Conservation (phyloP, 2,329 filamentous ascomycete genomes). For the Fusarium floridanum region DNA sequence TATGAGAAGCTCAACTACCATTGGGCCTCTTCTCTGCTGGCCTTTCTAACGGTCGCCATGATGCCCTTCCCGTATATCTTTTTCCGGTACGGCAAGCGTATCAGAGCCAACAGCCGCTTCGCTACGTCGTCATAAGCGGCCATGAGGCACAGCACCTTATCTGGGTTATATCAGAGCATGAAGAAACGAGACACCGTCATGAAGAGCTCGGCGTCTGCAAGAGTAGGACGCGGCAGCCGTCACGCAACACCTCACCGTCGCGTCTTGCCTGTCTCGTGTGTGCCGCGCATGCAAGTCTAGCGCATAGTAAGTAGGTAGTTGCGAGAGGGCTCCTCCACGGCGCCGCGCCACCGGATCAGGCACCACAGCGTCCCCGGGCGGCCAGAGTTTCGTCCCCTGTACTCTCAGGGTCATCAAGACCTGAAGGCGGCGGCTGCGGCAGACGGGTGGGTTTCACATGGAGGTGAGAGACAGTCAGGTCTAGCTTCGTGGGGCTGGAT, state of each 20-base stretch:
- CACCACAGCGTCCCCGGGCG: slow-evolving; percentile 17
- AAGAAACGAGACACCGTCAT: neutral
- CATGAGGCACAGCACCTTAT: slow-evolving; percentile 13
- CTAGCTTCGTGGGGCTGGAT: slow-evolving; percentile 11
- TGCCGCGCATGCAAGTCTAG: slow-evolving; percentile 3
- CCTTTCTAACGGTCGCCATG: slow-evolving; percentile 72
- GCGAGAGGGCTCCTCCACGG: neutral
- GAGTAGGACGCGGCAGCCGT: neutral
- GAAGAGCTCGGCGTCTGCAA: neutral
- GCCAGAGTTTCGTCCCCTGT: neutral
- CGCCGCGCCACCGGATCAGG: slow-evolving; percentile 27
- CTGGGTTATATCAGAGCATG: neutral
- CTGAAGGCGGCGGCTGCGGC: neutral
- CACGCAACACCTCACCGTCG: slow-evolving; percentile 1
- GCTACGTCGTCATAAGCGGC: slow-evolving; percentile 50
- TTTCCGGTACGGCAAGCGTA: slow-evolving; percentile 70
- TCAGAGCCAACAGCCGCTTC: slow-evolving; percentile 68
- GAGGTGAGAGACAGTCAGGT: slow-evolving; percentile 5
- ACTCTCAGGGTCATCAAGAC: neutral
- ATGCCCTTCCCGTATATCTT: slow-evolving; percentile 75
- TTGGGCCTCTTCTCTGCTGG: slow-evolving; percentile 75
- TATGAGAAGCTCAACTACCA: slow-evolving; percentile 77
- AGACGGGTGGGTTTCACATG: slow-evolving; percentile 16
- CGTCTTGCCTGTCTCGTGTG: neutral
- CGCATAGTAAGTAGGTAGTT: neutral